Percentiles rank a stretch among this genome's conserved stretches.
Conservation (phyloP, 306 rosid genomes). For the Alnus rubra region DNA sequence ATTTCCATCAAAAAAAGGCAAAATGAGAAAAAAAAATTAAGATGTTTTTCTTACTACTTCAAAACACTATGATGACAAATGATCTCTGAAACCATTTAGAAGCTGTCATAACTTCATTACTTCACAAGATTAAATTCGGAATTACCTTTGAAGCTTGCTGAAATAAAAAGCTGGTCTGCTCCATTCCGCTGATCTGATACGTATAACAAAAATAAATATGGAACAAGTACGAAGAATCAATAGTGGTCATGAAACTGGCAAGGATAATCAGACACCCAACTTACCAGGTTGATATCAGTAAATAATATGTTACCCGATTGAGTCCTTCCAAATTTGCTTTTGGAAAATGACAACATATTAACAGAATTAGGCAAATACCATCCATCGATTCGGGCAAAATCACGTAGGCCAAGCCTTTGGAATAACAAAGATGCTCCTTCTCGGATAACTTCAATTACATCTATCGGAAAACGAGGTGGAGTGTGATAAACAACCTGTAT, state of each 20-base stretch:
- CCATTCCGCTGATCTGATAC: conserved; percentile 95
- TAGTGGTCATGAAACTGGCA: conserved; percentile 20
- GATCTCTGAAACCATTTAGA: neutral
- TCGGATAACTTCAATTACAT: conserved; percentile 68
- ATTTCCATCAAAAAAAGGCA: neutral
- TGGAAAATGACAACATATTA: conserved; percentile 43
- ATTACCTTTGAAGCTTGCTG: conserved; percentile 97
- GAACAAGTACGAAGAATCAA: conserved; percentile 23
- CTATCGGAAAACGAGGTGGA: conserved; percentile 87
- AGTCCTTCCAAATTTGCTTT: conserved; percentile 62
- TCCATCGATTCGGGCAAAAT: conserved; percentile 96
- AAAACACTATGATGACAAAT: too few species aligned
- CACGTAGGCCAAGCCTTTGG: conserved; percentile 61
- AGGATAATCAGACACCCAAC: conserved; percentile 27
- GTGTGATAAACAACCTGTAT: conserved; percentile 90
- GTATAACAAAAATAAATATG: conserved; percentile 24
- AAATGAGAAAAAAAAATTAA: too few species aligned
- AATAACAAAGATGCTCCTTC: conserved; percentile 85
- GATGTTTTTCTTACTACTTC: too few species aligned
- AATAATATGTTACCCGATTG: conserved; percentile 68
- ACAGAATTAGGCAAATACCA: conserved; percentile 80
- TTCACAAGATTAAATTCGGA: conserved; percentile 17
- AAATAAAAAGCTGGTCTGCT: conserved; percentile 95
- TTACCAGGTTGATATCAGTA: conserved; percentile 94
- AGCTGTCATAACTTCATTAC: neutral